Evolutionary conservation across 225 moss, liverwort and hornwort genomes (phyloP).

Genomic region (Anthoceros angustus): DNA sequence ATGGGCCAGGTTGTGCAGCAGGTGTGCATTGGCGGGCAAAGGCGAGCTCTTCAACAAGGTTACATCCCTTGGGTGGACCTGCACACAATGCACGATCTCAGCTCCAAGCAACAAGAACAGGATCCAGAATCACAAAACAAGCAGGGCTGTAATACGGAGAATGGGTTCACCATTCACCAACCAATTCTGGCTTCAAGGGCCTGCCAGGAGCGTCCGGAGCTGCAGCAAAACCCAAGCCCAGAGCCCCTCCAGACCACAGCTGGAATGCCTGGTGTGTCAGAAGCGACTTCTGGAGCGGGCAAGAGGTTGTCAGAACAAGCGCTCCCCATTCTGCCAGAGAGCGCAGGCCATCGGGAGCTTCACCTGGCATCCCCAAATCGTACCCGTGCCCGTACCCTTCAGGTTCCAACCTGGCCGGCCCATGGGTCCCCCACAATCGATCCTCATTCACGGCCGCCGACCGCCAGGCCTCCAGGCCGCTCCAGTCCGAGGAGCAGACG

Average conservation of each 20-base stretch:
- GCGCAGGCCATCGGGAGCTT: not conserved
- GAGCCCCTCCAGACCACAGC: conserved; percentile 45
- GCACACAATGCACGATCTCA: conserved; percentile 8
- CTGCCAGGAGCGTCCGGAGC: conserved; percentile 66
- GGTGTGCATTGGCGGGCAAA: conserved; percentile 58
- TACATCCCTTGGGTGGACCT: conserved; percentile 79
- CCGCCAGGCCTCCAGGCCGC: conserved; percentile 61
- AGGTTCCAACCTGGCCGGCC: conserved; percentile 15
- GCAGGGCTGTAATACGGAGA: not conserved
- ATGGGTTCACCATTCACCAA: conserved; percentile 11
- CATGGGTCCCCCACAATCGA: conserved; percentile 54
- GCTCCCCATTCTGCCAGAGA: conserved; percentile 85
- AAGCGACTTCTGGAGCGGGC: conserved; percentile 62
- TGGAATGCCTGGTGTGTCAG: conserved; percentile 66
- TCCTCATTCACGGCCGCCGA: conserved; percentile 41
- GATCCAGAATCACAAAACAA: not conserved
- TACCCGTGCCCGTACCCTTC: conserved; percentile 12
- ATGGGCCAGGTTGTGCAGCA: conserved; percentile 76
- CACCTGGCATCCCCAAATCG: conserved; percentile 22
- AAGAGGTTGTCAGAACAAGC: conserved; percentile 40
- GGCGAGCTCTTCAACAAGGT: conserved; percentile 49
- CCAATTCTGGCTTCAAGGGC: conserved; percentile 62
- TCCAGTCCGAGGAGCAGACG: conserved; percentile 41
- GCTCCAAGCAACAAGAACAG: not conserved
- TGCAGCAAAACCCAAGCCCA: conserved; percentile 43